phyloP scores from a whole-genome alignment of 2,329 filamentous ascomycete species.

The Neobulgaria alba region DNA sequence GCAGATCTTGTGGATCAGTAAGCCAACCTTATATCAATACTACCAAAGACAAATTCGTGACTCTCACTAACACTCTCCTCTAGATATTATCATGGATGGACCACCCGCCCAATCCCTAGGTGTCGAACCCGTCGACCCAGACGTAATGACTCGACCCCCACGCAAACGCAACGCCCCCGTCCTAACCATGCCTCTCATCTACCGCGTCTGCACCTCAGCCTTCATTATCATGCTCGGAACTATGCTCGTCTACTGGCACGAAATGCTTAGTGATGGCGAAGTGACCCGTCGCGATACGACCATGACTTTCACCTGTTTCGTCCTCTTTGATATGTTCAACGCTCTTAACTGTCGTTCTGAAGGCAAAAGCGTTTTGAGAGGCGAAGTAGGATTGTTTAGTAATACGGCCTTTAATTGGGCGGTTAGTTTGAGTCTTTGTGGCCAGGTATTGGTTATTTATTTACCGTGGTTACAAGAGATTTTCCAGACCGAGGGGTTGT shows the following conservation, averaged over 20 bases:
- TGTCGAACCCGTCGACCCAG: slow-evolving; percentile 87
- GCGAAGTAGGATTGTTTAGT: slow-evolving; percentile 73
- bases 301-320: slow-evolving; percentile 98
- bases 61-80: neutral
- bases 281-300: slow-evolving; percentile 93
- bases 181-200: slow-evolving; percentile 74
- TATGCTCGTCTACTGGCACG: slow-evolving; percentile 79
- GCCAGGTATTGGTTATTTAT: slow-evolving; percentile 88
- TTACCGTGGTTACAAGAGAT: slow-evolving; percentile 87
- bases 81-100: slow-evolving; percentile 99
- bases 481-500: slow-evolving; percentile 88
- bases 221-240: slow-evolving; percentile 88
- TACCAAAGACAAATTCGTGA: no score
- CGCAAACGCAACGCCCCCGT: slow-evolving; percentile 81
- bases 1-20: slow-evolving; percentile 99
- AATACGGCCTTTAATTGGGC: slow-evolving; percentile 98
- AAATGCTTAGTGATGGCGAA: slow-evolving; percentile 76
- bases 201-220: slow-evolving; percentile 79
- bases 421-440: slow-evolving; percentile 73
- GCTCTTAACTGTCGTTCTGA: slow-evolving; percentile 88
- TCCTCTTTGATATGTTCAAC: slow-evolving; percentile 99
- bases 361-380: slow-evolving; percentile 77
- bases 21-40: no score
- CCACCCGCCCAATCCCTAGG: slow-evolving; percentile 94
- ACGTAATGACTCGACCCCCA: slow-evolving; percentile 87